Evolutionary conservation across 2,329 filamentous ascomycete genomes (phyloP).

Genomic region (Chrysosporium keratinophilum): DNA sequence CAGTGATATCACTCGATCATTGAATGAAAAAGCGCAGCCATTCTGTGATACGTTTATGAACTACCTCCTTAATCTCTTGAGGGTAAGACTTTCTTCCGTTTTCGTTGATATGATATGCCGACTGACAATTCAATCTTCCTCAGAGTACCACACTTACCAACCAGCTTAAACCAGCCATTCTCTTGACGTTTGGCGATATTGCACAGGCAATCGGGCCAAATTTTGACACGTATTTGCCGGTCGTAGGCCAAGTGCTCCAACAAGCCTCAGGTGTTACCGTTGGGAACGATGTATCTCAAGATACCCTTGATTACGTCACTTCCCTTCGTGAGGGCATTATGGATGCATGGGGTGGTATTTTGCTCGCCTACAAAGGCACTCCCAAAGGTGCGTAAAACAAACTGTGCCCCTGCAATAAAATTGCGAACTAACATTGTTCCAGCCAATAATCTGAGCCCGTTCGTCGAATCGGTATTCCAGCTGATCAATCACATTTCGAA

Average conservation of each 20-base stretch:
- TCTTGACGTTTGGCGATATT: conserved; percentile 97
- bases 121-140: conserved; percentile 25
- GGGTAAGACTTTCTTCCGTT: conserved; percentile 43
- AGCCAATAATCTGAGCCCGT: conserved; percentile 64
- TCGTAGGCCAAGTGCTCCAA: conserved; percentile 88
- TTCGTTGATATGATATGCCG: conserved; percentile 14
- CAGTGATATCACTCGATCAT: conserved; percentile 85
- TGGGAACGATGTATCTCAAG: conserved; percentile 69
- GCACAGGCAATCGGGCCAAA: conserved; percentile 83
- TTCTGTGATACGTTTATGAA: conserved; percentile 99
- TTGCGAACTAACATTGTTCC: conserved; percentile 7
- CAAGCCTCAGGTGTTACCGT: conserved; percentile 79
- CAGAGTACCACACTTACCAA: conserved; percentile 79
- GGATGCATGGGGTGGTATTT: conserved; percentile 97
- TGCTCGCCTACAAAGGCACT: conserved; percentile 78
- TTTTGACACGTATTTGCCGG: conserved; percentile 85
- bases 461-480: conserved; percentile 75
- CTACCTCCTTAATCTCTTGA: conserved; percentile 81
- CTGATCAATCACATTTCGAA: conserved; percentile 69
- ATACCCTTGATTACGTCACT: conserved; percentile 94
- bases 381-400: conserved; percentile 29
- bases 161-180: conserved; percentile 94
- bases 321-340: conserved; percentile 95
- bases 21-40: conserved; percentile 82
- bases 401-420: background rate